A percentile compares a stretch with the other conserved stretches of the same genome.
Evolutionary conservation across 331 rosid genomes (phyloP).

Genomic region (Quercus phellos): DNA sequence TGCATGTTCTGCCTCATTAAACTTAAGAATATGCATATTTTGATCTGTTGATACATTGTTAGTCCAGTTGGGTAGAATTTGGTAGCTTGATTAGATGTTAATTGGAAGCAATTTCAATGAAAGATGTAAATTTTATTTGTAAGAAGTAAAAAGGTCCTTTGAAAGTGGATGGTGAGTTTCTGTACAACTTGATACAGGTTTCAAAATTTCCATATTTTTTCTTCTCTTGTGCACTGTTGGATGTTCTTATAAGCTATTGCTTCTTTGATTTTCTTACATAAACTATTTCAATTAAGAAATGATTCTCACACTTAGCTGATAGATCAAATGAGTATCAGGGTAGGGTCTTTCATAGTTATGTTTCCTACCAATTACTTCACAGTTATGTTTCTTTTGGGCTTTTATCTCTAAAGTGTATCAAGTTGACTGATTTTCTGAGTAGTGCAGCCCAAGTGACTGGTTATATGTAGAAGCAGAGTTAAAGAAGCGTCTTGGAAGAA

Average conservation of each 20-base stretch:
- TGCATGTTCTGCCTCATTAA: too few relatives aligned
- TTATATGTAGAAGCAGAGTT: conserved; percentile 80
- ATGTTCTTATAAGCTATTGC: background rate
- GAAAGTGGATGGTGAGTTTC: background rate
- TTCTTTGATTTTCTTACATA: background rate
- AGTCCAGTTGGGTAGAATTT: too few relatives aligned
- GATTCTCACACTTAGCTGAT: background rate
- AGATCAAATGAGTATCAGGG: background rate
- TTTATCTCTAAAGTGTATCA: conserved; percentile 9
- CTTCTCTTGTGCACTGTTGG: background rate
- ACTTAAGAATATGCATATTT: too few relatives aligned
- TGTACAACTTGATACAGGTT: background rate
- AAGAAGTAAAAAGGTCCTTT: background rate
- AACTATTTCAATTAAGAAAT: background rate
- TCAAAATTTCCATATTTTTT: background rate
- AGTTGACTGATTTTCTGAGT: conserved; percentile 35
- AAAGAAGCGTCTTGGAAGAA: conserved; percentile 74
- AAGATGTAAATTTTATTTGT: background rate
- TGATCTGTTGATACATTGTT: too few relatives aligned
- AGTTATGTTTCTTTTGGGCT: conserved; percentile 13
- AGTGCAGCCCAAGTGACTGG: conserved; percentile 88
- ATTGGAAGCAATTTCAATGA: too few relatives aligned
- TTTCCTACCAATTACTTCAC: background rate
- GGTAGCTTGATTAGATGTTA: too few relatives aligned
- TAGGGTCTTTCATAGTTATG: background rate